Evolutionary conservation across 495 filamentous ascomycete genomes (phyloP).

Genomic region (Podospora didyma): DNA sequence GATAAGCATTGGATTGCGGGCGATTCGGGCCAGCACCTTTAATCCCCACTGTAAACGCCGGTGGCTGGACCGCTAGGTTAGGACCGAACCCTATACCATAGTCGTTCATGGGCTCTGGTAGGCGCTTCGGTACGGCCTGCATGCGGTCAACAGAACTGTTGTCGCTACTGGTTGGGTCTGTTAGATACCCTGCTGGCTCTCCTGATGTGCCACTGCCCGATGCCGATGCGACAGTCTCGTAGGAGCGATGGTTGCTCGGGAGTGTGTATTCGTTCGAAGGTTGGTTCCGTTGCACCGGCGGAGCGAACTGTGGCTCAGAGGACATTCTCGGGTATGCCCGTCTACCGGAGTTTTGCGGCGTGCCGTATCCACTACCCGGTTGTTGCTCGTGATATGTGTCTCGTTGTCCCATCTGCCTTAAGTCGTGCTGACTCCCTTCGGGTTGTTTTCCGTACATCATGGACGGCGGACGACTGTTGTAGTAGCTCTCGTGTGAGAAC

Average conservation of each 20-base stretch:
- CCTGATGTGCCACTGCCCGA: conserved; percentile 66
- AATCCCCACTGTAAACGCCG: conserved; percentile 30
- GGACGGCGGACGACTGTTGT: conserved; percentile 44
- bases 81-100: conserved; percentile 45
- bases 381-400: conserved; percentile 50
- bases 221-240: conserved; percentile 75
- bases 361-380: conserved; percentile 29
- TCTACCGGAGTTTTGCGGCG: conserved; percentile 31
- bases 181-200: conserved; percentile 74
- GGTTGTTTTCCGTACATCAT: conserved; percentile 39
- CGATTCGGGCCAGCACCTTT: conserved; percentile 6
- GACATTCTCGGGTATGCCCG: conserved; percentile 45
- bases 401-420: conserved; percentile 44
- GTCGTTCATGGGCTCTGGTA: conserved; percentile 39
- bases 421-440: conserved; percentile 37
- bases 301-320: conserved; percentile 37
- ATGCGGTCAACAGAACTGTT: conserved; percentile 83
- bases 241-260: conserved; percentile 68
- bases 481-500: conserved; percentile 50
- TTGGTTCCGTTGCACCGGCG: conserved; percentile 20
- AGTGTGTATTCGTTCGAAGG: conserved; percentile 56
- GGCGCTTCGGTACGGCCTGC: conserved; percentile 51
- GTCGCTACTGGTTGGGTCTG: conserved; percentile 79
- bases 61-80: conserved; percentile 30
- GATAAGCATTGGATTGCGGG: conserved; percentile 6